Evolutionary conservation across 2,329 filamentous ascomycete genomes (phyloP), one percentile per base, ranked within the genome.

Genomic region (Aspergillus pseudoglaucus): DNA sequence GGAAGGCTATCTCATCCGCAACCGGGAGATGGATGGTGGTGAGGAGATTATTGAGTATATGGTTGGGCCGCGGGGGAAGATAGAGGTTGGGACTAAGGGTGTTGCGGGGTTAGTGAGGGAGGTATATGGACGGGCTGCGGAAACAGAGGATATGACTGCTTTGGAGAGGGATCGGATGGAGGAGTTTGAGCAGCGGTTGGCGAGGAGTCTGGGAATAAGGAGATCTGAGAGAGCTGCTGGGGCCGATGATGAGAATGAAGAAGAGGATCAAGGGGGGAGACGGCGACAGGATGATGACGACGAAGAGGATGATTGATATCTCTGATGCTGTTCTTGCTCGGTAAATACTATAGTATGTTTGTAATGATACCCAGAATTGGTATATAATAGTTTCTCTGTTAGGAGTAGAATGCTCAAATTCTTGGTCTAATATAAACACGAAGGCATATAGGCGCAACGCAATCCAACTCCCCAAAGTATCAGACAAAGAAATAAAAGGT

Each of bases 21-120:
- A 84, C 44, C 78, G 83, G 17, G 90, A 96, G 57, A 79, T 64
- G 54, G 69, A 70, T 58, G 82, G 81, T 1, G 88, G 87, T 22
- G 88, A 95, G 33, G 84, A 91, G 53, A 76, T 81, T 2, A 76
- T 89, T 6, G 90, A 88, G 42, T 98, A 88, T 78, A 80, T 87
- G 47, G 80, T 96, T 12, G 93, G 93, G 0, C 85, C 89, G 5
- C 79, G 93, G 18, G 91, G 87, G 5, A 93, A 87, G 68, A 77
- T 90, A 6, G 93, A 97, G 67, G 80, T 97, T 32, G 88, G 87
- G 0, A 75, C 83, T n/a, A 78, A 82, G 44, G 88, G 87, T 0
- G 85, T 93, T 10, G 81, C 83, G 15, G 83, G 82, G 0, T 69
- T 96, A 53, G 81, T 90, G 3, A 71, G 72, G 51, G 69, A 68